These are phyloP conservation scores for Pseudogymnoascus sp. DNA, from an alignment of 2,329 filamentous ascomycete genomes.

Conservation along the genomic window DNA sequence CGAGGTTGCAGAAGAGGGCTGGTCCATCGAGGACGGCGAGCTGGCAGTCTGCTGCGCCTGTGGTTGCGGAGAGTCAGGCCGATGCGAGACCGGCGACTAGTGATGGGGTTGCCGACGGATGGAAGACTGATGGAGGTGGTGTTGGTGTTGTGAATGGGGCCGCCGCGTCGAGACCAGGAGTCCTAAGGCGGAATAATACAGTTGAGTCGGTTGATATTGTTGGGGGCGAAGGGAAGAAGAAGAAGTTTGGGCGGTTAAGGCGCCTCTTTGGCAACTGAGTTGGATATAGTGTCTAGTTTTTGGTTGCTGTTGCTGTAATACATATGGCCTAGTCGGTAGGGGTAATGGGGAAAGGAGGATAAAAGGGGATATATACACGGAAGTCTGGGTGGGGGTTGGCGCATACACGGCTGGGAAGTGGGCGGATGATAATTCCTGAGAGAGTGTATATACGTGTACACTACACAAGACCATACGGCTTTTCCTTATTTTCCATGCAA, in stretches of 20 bases:
- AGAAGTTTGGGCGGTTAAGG: neutral
- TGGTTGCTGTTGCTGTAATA: slow-evolving; percentile 4
- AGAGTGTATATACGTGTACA: slow-evolving; percentile 8
- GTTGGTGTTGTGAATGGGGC: neutral
- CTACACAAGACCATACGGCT: slow-evolving; percentile 2
- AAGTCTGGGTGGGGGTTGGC: neutral
- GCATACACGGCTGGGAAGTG: neutral
- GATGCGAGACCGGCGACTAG: neutral
- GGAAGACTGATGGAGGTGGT: neutral
- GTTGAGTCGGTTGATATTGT: neutral
- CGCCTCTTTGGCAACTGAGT: slow-evolving; percentile 3
- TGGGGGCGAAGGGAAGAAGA: neutral
- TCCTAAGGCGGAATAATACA: neutral
- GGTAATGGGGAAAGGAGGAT: neutral
- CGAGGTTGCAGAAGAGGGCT: slow-evolving; percentile 1
- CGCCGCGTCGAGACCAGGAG: neutral
- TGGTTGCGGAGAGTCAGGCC: neutral
- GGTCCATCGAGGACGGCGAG: neutral
- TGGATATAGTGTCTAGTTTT: slow-evolving; percentile 1
- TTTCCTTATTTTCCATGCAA: slow-evolving; percentile 1
- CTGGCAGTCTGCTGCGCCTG: neutral
- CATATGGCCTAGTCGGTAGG: neutral
- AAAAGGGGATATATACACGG: neutral
- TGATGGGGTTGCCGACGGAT: neutral
- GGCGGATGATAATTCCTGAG: neutral